Base-by-base conservation (phyloP, 2,329 filamentous ascomycete genomes). In the Xylariaceae sp. region DNA sequence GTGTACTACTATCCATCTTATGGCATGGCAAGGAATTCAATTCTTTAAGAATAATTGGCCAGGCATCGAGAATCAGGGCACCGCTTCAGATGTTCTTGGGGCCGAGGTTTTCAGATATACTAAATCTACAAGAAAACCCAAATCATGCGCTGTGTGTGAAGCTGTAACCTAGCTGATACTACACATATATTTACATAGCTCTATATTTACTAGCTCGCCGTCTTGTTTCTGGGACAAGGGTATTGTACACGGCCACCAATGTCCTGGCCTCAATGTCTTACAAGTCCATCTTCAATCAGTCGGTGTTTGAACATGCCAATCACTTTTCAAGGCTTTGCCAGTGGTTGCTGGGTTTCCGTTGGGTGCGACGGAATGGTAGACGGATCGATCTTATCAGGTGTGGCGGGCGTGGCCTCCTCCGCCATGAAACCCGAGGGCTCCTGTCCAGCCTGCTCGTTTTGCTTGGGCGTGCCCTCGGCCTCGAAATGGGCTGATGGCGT, bases 401-500 rank as follows among this genome's bases (percentile, higher is more conserved):
- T 45, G 4, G 34, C 31, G 15, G 18, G 24, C n/a, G n/a, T 28
- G n/a, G 46, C 28, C 27, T 44, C 32, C 31, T 46, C 46, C 14
- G 39, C 27, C 41, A 44, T 45, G 24, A 43, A 44, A 9, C 39
- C 40, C 19, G 36, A 32, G 13, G 40, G 24, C 32, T 39, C 38
- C 23, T 47, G 43, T 18, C 40, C 46, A 13, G 36, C 7, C 11
- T 13, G 12, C 15, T 47, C 48, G 23, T 44, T 38, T 19, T 49
- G 48, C 30, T 62, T 61, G n/a, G 61, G 61, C 50, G 34, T 8
- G 9, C 7, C 13, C 14, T 43, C 46, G 18, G 55, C 44, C 19
- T 59, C 60, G 31, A 42, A 15, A 38, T 61, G 64, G 18, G 56
- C 57, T 14, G 51, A 51, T 2, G 74, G 73, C n/a, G 54, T 68